Percentiles rank a stretch among this genome's conserved stretches.
Conservation (phyloP, 352 stramenopile species). For the Globisporangium acanthophoron region DNA sequence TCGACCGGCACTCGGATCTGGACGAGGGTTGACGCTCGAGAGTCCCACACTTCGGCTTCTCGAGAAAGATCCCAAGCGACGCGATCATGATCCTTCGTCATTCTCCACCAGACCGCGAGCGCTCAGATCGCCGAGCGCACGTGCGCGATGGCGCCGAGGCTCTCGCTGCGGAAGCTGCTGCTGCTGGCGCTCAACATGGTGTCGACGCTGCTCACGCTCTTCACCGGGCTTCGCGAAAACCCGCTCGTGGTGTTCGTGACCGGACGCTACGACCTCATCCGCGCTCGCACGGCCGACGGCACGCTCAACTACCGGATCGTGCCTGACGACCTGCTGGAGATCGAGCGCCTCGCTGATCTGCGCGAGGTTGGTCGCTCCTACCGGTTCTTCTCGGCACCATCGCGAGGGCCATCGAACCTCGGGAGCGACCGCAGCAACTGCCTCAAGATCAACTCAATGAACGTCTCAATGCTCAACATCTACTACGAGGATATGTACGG, state of each 20-base stretch:
- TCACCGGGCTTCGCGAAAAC: constrained; percentile 49
- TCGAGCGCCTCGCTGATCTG: constrained; percentile 1
- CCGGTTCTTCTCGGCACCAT: constrained; percentile 50
- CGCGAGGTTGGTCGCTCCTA: not conserved
- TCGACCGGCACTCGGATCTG: no score
- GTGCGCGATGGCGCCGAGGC: not conserved
- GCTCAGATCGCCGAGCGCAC: not conserved
- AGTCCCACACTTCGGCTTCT: no score
- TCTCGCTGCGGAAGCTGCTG: constrained; percentile 13
- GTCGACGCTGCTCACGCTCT: constrained; percentile 38
- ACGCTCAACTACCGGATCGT: constrained; percentile 9
- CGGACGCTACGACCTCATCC: constrained; percentile 38
- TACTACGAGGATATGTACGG: constrained; percentile 37
- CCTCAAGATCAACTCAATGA: constrained; percentile 32
- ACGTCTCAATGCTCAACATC: constrained; percentile 22
- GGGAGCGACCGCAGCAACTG: constrained; percentile 32
- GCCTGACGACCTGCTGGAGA: constrained; percentile 1
- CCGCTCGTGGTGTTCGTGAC: constrained; percentile 38
- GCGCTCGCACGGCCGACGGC: constrained; percentile 19
- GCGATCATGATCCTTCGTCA: no score
- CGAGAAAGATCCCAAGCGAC: no score
- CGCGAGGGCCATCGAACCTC: constrained; percentile 23
- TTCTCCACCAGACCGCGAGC: not conserved
- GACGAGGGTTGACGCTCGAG: no score
- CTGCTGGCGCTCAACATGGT: constrained; percentile 31